Percentiles rank a stretch among this genome's conserved stretches.
These are phyloP conservation scores for Amaranthus cruentus DNA, from an alignment of 148 eudicot species.

Conservation along the genomic window DNA sequence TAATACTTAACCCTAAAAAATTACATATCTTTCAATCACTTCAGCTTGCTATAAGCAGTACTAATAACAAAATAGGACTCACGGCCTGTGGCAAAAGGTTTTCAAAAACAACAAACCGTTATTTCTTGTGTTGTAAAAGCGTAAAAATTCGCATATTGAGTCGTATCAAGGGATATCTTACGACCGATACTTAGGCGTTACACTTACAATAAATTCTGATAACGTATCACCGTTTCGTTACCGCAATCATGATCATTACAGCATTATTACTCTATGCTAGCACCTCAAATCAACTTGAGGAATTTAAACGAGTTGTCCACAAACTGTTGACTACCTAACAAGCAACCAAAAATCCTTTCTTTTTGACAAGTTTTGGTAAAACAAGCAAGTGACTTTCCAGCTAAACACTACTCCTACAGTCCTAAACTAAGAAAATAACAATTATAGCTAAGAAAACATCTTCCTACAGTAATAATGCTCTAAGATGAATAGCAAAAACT, in stretches of 20 bases:
- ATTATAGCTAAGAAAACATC: not conserved
- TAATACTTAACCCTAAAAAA: not conserved
- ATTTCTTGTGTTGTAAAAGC: too few species aligned
- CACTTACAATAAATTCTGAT: too few species aligned
- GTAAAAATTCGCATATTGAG: too few species aligned
- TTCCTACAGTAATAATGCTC: not conserved
- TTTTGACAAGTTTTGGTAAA: not conserved
- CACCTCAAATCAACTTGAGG: not conserved
- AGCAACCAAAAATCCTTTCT: not conserved
- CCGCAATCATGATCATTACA: too few species aligned
- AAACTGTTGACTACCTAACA: not conserved
- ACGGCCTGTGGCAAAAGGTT: too few species aligned
- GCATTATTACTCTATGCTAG: not conserved
- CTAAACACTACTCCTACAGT: not conserved
- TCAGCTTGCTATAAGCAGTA: not conserved
- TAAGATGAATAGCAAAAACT: constrained; percentile 1
- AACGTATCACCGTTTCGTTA: too few species aligned
- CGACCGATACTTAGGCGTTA: too few species aligned
- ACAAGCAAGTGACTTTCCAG: constrained; percentile 13
- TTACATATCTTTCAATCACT: not conserved
- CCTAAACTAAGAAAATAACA: not conserved
- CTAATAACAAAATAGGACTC: not conserved
- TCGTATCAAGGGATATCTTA: too few species aligned
- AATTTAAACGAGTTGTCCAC: not conserved
- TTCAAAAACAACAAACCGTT: too few species aligned